Conservation (phyloP, 371 early-diverging fungal genomes). For the Syncephalastrum racemosum region DNA sequence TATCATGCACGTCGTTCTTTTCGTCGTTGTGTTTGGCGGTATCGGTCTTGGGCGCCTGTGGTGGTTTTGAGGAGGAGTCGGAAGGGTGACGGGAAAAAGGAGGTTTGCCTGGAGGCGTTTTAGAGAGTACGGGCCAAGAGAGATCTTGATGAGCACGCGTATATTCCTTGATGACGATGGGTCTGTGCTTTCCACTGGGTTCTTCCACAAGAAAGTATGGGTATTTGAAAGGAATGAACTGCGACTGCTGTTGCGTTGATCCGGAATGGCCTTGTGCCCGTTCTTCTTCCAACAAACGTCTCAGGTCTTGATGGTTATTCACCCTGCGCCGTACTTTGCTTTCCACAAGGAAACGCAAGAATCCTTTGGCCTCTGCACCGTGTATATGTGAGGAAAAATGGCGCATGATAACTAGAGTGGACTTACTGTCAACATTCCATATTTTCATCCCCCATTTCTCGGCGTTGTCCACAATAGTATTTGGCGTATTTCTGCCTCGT, state of each 20-base stretch:
- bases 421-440: constrained; percentile 20
- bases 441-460: constrained; percentile 13
- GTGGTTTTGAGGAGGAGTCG: too few relatives aligned
- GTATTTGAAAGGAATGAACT: constrained; percentile 36
- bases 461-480: constrained; percentile 18
- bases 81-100: constrained; percentile 21
- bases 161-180: constrained; percentile 38
- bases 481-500: constrained; percentile 18
- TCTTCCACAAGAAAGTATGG: constrained; percentile 42
- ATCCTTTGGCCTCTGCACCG: constrained; percentile 6
- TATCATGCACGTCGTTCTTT: constrained; percentile 1
- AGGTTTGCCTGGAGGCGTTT: constrained; percentile 20
- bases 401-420: background rate
- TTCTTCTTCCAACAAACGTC: constrained; percentile 14
- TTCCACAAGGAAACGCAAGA: constrained; percentile 12
- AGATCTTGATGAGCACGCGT: constrained; percentile 8
- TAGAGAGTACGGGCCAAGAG: constrained; percentile 38
- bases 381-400: background rate
- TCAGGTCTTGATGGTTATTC: background rate
- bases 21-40: background rate
- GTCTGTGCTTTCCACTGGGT: constrained; percentile 36
- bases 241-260: background rate
- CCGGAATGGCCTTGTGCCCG: constrained; percentile 12
- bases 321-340: constrained; percentile 7
- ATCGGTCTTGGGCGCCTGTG: background rate